Percentiles rank a stretch among this genome's conserved stretches.
Conservation (phyloP, 495 filamentous ascomycete genomes). For the Articulospora tetracladia region DNA sequence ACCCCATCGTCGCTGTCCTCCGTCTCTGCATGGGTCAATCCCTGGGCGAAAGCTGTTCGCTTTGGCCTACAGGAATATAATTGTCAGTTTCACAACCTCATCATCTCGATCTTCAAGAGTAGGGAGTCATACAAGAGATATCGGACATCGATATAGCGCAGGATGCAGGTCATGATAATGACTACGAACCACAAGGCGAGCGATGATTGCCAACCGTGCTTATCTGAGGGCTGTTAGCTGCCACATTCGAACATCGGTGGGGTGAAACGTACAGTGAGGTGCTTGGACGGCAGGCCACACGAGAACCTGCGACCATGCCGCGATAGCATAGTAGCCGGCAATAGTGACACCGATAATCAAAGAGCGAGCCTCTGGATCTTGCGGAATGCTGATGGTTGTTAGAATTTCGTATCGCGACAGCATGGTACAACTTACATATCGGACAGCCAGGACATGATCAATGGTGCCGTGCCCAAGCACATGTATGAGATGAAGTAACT, state of each 20-base stretch:
- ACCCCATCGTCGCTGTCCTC: neutral
- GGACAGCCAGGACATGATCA: constrained; percentile 38
- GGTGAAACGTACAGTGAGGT: constrained; percentile 31
- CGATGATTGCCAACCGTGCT: constrained; percentile 36
- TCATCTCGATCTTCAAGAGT: neutral
- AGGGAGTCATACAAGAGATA: constrained; percentile 24
- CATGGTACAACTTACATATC: constrained; percentile 27
- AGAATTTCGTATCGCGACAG: neutral
- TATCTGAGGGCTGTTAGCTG: constrained; percentile 23
- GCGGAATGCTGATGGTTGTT: constrained; percentile 23
- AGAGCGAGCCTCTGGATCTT: constrained; percentile 36
- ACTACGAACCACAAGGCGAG: constrained; percentile 34
- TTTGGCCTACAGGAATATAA: neutral
- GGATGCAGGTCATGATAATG: constrained; percentile 26
- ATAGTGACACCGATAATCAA: constrained; percentile 36
- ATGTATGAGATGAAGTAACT: constrained; percentile 37
- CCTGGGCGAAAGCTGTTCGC: neutral
- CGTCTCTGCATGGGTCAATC: neutral
- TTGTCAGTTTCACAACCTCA: neutral
- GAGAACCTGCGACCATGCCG: constrained; percentile 38
- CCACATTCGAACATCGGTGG: neutral
- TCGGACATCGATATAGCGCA: constrained; percentile 26
- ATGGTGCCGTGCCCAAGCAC: constrained; percentile 33
- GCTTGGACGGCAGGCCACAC: constrained; percentile 39
- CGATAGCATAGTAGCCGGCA: constrained; percentile 34